Evolutionary conservation across 495 filamentous ascomycete species (phyloP), one percentile per base, ranked within the genome.

Genomic region (Annulohypoxylon moriforme): DNA sequence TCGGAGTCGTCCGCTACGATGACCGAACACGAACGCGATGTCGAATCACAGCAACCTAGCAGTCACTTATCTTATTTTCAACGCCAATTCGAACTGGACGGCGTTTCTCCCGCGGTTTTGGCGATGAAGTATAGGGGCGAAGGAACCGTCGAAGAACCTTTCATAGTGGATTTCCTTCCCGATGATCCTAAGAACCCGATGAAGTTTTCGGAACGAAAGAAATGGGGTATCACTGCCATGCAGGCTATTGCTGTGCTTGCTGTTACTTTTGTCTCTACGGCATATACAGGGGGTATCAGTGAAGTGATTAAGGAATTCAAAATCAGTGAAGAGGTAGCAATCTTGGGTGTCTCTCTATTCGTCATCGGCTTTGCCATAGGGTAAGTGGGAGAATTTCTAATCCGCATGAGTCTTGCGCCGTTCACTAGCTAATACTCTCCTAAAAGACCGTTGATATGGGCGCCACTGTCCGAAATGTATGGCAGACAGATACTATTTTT

Each of bases 211-310:
- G 52, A 72, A 3, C 63, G 67, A 20, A 88, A 84, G 77, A 94
- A 94, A 80, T 95, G 92, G 92, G 75, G 75, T n/a, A 87, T 91
- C 64, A 91, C 91, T 1, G 67, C 87, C 49, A 46, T 90, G 13
- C 86, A 89, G 52, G 90, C 92, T 25, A 66, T 92, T 38, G 86
- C 90, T 16, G 92, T 91, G 0, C 83, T 95, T 53, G 89, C 89
- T 20, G 91, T 95, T 24, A 83, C 93, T 14, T 88, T 96, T 68
- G 91, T 90, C 34, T 93, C 91, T 8, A 93, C 92, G 1, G 92
- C 92, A 10, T 94, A 90, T 70, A 82, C 91, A 29, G 91, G 92
- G 36, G 93, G 92, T 72, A 79, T 92, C 11, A 75, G 77, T n/a
- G 81, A 91, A 65, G 87, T 93, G 53, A 80, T 88, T 66, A 29